These are phyloP conservation scores for Penicillium goetzii DNA, from an alignment of 495 filamentous ascomycete genomes.

Conservation along the genomic window DNA sequence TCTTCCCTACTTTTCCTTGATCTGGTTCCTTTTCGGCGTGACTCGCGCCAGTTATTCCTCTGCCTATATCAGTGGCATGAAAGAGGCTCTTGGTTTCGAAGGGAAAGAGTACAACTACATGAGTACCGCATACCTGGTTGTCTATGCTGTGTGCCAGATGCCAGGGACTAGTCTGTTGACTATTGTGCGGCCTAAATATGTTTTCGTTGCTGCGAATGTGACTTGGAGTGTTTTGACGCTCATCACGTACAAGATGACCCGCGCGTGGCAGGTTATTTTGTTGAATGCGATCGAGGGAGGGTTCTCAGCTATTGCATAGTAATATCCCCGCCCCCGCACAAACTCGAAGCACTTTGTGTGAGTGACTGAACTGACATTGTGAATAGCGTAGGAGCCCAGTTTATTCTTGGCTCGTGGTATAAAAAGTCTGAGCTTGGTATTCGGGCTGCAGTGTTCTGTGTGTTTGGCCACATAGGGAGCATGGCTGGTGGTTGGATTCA, in stretches of 20 bases:
- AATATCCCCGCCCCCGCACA: conserved; percentile 5
- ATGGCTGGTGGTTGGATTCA: conserved; percentile 41
- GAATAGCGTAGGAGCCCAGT: conserved; percentile 35
- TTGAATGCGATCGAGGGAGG: conserved; percentile 42
- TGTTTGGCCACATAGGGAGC: conserved; percentile 34
- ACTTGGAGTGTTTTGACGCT: conserved; percentile 40
- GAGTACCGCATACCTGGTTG: conserved; percentile 42
- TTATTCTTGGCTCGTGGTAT: conserved; percentile 39
- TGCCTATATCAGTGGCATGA: conserved; percentile 46
- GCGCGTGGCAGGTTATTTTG: conserved; percentile 41
- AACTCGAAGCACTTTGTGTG: not conserved
- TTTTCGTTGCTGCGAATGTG: conserved; percentile 41
- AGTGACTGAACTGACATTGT: conserved; percentile 2
- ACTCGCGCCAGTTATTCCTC: conserved; percentile 44
- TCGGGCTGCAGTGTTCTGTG: conserved; percentile 36
- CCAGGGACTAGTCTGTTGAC: conserved; percentile 40
- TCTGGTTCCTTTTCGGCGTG: conserved; percentile 44
- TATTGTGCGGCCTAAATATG: conserved; percentile 37
- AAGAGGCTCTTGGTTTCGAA: conserved; percentile 38
- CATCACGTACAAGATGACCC: conserved; percentile 39
- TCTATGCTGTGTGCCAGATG: conserved; percentile 45
- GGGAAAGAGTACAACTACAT: conserved; percentile 47
- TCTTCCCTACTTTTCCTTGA: conserved; percentile 41
- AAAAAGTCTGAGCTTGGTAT: conserved; percentile 36
- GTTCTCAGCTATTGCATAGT: conserved; percentile 44